Conservation (phyloP, 2,329 filamentous ascomycete species). For the Metarhizium anisopliae region DNA sequence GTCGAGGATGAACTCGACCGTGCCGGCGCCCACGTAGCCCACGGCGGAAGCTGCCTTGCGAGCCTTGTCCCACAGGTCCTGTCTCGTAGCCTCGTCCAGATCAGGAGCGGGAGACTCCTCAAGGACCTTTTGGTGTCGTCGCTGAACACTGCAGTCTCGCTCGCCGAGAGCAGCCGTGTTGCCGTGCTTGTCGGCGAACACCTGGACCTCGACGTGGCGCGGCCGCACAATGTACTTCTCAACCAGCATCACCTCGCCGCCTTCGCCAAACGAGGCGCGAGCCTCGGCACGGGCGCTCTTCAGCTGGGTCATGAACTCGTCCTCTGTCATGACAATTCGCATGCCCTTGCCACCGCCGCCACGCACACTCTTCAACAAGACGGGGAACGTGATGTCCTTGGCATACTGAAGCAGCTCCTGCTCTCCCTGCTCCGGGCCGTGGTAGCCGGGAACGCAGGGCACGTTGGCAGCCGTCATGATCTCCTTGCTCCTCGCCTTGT, state of each 20-base stretch:
- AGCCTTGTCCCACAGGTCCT: conserved; percentile 58
- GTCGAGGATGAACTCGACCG: conserved; percentile 85
- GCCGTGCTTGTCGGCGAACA: conserved; percentile 76
- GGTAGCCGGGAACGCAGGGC: conserved; percentile 92
- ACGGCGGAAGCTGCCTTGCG: conserved; percentile 62
- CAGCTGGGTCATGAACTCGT: conserved; percentile 63
- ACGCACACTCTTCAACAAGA: conserved; percentile 71
- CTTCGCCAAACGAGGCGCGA: conserved; percentile 69
- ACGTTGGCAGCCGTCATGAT: conserved; percentile 96
- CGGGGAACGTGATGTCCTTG: conserved; percentile 57
- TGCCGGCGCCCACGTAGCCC: conserved; percentile 81
- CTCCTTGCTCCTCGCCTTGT: conserved; percentile 87
- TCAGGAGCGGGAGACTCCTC: conserved; percentile 80
- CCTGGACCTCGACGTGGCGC: conserved; percentile 81
- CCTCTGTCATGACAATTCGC: conserved; percentile 59
- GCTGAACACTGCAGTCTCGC: conserved; percentile 79
- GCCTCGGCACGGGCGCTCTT: conserved; percentile 68
- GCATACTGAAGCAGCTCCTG: conserved; percentile 57
- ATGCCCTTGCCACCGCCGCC: conserved; percentile 82
- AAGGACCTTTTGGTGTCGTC: conserved; percentile 82
- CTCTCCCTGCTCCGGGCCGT: conserved; percentile 72
- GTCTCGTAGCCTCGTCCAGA: conserved; percentile 46
- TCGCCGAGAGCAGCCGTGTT: conserved; percentile 79
- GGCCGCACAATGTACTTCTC: conserved; percentile 74
- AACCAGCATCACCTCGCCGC: conserved; percentile 72